Base-by-base conservation (phyloP, 176 grass and related monocot genomes). In the Alopecurus myosuroides region DNA sequence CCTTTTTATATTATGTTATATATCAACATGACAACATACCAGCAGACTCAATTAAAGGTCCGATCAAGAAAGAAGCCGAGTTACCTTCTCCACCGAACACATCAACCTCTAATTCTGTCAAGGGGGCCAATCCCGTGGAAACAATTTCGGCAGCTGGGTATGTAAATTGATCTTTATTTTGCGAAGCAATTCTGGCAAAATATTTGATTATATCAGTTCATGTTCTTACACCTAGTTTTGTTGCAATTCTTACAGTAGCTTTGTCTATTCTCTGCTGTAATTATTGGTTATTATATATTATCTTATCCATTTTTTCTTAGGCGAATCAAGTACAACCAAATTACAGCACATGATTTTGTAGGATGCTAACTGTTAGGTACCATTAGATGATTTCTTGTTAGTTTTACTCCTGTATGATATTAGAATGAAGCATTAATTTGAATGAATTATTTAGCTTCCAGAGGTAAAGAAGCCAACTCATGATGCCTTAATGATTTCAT, bases 51-150 rank as follows among this genome's bases (percentile, higher is more conserved):
- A 40, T 19, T 80, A 94, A 90, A 90, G 81, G 68, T 28, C 9
- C 52, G 72, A 53, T 49, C 37, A 94, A 90, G 82, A 94, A 88
- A 88, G 90, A 94, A 62, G 44, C 64, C 17, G 90, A 65, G 29
- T n/a, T 77, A 57, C 71, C 73, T 84, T 37, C 39, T 53, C 78
- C 66, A 81, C 50, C 41, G 17, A 88, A 68, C 69, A 85, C 60
- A 57, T 67, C 82, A 42, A 30, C 61, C 45, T 53, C 35, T 39
- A 85, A 89, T 71, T 77, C 82, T 74, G 29, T 86, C 35, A 83
- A 83, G 39, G 49, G 74, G 65, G 85, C 65, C 77, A 85, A 74
- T 82, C 65, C 82, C 65, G 73, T 39, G 26, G 85, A 88, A 81
- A 77, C 30, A 42, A n/a, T 78, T 88, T 77, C 55, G 30, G 74